phyloP scores from a whole-genome alignment of 345 rosid species.

The Eucalyptus viminalis region DNA sequence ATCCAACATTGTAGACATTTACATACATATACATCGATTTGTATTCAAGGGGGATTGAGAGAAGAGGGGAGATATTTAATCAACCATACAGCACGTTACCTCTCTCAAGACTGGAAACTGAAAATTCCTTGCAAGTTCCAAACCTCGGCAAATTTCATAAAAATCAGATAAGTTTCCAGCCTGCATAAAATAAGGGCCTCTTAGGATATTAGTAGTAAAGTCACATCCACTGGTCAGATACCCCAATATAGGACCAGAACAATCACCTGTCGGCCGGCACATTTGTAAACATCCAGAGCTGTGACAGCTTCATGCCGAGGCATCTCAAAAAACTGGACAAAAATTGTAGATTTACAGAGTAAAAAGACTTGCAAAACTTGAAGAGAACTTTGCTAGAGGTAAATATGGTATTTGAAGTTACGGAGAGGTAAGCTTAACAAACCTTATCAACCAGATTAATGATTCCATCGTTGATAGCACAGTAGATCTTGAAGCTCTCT shows the following conservation, averaged over 20 bases:
- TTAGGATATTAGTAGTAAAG: neutral
- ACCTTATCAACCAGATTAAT: slow-evolving; percentile 99
- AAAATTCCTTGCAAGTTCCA: slow-evolving; percentile 97
- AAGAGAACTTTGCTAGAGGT: neutral
- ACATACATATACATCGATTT: neutral
- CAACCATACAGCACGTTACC: slow-evolving; percentile 15
- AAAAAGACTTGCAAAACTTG: neutral
- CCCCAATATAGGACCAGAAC: neutral
- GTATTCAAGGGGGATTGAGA: neutral
- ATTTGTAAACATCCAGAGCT: slow-evolving; percentile 77
- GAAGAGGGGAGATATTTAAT: neutral
- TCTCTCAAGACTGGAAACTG: slow-evolving; percentile 93
- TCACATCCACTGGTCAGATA: neutral
- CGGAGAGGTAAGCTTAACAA: neutral
- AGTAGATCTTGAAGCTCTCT: slow-evolving; percentile 97
- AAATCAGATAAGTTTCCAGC: slow-evolving; percentile 87
- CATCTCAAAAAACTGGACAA: slow-evolving; percentile 92
- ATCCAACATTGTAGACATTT: neutral
- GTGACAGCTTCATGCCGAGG: slow-evolving; percentile 87
- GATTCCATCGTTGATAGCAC: slow-evolving; percentile 94
- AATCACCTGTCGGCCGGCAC: slow-evolving; percentile 86
- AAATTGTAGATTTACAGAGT: neutral
- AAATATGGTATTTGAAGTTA: neutral
- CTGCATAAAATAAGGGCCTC: slow-evolving; percentile 24
- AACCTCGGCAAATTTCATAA: slow-evolving; percentile 88